A percentile compares a stretch with the other conserved stretches of the same genome.
Conservation (phyloP, 768 basidiomycete species). For the Mycena alexandri region DNA sequence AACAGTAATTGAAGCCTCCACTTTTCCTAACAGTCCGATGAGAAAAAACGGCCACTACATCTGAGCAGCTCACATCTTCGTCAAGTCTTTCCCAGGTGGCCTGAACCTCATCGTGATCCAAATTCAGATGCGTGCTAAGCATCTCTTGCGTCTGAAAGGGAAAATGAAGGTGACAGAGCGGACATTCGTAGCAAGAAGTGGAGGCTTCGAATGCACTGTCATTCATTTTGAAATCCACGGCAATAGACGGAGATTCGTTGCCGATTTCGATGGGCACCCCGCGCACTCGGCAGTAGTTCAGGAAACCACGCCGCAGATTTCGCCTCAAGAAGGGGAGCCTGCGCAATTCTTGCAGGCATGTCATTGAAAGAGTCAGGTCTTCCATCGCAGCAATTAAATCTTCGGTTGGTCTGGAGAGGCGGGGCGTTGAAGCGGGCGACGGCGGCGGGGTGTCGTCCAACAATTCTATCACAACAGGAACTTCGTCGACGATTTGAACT, state of each 20-base stretch:
- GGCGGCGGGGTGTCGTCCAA: constrained; percentile 31
- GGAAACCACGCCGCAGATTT: constrained; percentile 64
- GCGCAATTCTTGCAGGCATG: constrained; percentile 53
- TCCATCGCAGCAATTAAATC: constrained; percentile 53
- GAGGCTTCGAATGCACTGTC: constrained; percentile 42
- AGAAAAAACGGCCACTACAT: background rate
- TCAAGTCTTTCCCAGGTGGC: constrained; percentile 51
- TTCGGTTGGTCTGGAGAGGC: constrained; percentile 44
- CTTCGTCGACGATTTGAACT: constrained; percentile 15
- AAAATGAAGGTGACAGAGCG: constrained; percentile 64
- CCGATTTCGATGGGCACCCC: constrained; percentile 49
- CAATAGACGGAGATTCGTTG: background rate
- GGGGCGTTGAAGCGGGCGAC: constrained; percentile 20
- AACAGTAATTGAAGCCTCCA: constrained; percentile 20
- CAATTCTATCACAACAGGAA: constrained; percentile 31
- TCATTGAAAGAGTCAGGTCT: constrained; percentile 43
- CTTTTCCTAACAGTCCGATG: constrained; percentile 1
- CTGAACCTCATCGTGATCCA: constrained; percentile 61
- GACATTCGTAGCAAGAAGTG: constrained; percentile 52
- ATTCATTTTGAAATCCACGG: constrained; percentile 33
- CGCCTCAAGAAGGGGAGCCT: constrained; percentile 70
- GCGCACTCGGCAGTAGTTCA: constrained; percentile 52
- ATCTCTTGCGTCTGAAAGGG: constrained; percentile 56
- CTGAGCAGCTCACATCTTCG: constrained; percentile 33
- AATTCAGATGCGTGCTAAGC: constrained; percentile 61